phyloP scores from a whole-genome alignment of 371 early-diverging fungal species.

The Dichotomocladium elegans region DNA sequence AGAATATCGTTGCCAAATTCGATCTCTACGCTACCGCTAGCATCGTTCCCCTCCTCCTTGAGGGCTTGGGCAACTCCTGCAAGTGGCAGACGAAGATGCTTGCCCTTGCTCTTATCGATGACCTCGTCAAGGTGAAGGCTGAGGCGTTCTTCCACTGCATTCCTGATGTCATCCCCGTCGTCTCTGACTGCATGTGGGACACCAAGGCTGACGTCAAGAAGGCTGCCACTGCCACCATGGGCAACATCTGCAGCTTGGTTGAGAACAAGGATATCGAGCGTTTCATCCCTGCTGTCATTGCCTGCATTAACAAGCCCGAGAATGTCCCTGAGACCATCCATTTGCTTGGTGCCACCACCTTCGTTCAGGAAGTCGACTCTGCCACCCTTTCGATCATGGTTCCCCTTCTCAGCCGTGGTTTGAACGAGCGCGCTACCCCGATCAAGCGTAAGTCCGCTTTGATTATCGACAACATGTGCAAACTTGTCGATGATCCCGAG shows the following conservation, averaged over 20 bases:
- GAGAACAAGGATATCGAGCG: constrained; percentile 66
- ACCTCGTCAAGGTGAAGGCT: constrained; percentile 53
- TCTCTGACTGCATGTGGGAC: constrained; percentile 74
- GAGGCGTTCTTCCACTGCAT: constrained; percentile 54
- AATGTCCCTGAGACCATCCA: constrained; percentile 64
- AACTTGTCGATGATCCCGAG: constrained; percentile 76
- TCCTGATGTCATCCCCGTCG: constrained; percentile 68
- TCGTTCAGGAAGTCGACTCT: constrained; percentile 75
- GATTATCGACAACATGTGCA: constrained; percentile 84
- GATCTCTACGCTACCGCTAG: constrained; percentile 52
- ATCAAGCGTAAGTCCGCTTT: constrained; percentile 79
- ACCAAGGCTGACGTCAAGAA: constrained; percentile 65
- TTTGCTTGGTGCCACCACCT: constrained; percentile 66
- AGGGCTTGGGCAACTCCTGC: constrained; percentile 57
- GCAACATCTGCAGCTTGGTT: constrained; percentile 46
- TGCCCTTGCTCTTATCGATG: constrained; percentile 51
- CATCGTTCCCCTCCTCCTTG: constrained; percentile 57
- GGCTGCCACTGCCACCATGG: constrained; percentile 50
- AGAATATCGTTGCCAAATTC: constrained; percentile 42
- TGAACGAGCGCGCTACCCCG: constrained; percentile 57
- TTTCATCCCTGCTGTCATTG: constrained; percentile 60
- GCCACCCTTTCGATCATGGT: constrained; percentile 82
- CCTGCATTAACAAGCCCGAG: constrained; percentile 63
- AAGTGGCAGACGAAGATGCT: constrained; percentile 79
- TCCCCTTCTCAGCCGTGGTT: constrained; percentile 77